Percentiles rank a stretch among this genome's conserved stretches.
Conservation (phyloP, 2,329 filamentous ascomycete genomes). For the Fusarium albosuccineum region DNA sequence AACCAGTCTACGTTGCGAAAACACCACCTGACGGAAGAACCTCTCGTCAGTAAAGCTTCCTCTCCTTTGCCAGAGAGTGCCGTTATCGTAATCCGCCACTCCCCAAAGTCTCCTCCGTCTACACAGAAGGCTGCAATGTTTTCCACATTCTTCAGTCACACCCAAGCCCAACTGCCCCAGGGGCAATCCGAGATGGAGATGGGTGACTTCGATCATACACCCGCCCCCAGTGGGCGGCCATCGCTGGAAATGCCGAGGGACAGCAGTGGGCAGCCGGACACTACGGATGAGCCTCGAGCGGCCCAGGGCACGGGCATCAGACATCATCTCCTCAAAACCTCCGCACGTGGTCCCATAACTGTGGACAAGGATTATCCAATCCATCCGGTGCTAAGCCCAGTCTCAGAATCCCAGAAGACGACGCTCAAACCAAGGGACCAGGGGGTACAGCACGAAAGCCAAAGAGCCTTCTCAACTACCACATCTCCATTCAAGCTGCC, state of each 20-base stretch:
- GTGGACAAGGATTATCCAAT: conserved; percentile 38
- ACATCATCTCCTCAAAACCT: conserved; percentile 45
- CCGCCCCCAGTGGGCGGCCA: conserved; percentile 48
- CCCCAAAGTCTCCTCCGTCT: neutral
- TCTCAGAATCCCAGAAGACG: conserved; percentile 1
- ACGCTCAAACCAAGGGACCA: neutral
- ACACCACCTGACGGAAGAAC: neutral
- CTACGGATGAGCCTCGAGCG: conserved; percentile 7
- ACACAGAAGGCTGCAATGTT: conserved; percentile 35
- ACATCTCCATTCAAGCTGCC: neutral
- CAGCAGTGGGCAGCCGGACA: conserved; percentile 18
- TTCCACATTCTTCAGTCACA: conserved; percentile 40
- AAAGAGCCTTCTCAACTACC: neutral
- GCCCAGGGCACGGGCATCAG: conserved; percentile 21
- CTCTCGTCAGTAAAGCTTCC: neutral
- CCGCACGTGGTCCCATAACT: conserved; percentile 27
- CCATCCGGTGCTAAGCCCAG: conserved; percentile 35
- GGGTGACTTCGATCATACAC: conserved; percentile 51
- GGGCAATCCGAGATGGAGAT: conserved; percentile 34
- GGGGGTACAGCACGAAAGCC: conserved; percentile 21
- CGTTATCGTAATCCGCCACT: neutral
- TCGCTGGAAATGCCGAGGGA: conserved; percentile 43
- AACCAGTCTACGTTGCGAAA: neutral
- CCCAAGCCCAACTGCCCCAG: conserved; percentile 35
- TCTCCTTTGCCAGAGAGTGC: conserved; percentile 6